Evolutionary conservation across 495 filamentous ascomycete genomes (phyloP), one percentile per base, ranked within the genome.

Genomic region (Aspergillus incahuasiensis): DNA sequence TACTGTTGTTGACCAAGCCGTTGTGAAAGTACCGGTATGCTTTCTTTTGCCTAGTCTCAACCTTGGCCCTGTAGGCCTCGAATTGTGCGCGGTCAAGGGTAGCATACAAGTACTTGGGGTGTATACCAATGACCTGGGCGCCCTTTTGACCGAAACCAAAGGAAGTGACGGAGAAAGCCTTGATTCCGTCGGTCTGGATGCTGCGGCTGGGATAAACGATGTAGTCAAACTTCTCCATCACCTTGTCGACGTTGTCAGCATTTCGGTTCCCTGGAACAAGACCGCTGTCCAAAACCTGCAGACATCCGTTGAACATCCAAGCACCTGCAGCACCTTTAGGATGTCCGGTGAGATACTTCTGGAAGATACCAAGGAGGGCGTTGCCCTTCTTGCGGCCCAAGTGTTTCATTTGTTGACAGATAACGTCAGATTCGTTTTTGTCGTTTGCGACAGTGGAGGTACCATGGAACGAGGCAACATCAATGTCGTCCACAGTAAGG

Each of bases 141-240:
- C 94, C 94, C 83, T 97, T 97, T 73, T 99, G 94, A 56, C 94
- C 94, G 77, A 99, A 99, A 72, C 94, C 94, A 74, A 99, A 99
- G 1, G 94, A 99, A 13, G 95, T 99, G 52, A 99, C 87, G 0
- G 90, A 95, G 82, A 99, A 97, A 6, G 94, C 94, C 74, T 96
- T 97, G 74, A 99, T 77, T 52, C 95, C 94, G 65, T 97, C 94
- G 24, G 94, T 99, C 76, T 99, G 95, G 64, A 99, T 92, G 74
- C 82, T 91, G 54, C 86, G 87, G 70, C 87, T 95, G 39, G 94
- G 94, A 73, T 97, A 99, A 55, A 97, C 88, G 60, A 99, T 96
- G 77, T 95, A 88, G 68, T 97, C 92, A 66, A 92, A 99, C 67
- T 96, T 81, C 78, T 97, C 92, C 84, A 99, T 91, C 53, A 90